Evolutionary conservation across 1,284 basidiomycete genomes (phyloP), one percentile per base, ranked within the genome.

Genomic region (Rhodotorula sp.): DNA sequence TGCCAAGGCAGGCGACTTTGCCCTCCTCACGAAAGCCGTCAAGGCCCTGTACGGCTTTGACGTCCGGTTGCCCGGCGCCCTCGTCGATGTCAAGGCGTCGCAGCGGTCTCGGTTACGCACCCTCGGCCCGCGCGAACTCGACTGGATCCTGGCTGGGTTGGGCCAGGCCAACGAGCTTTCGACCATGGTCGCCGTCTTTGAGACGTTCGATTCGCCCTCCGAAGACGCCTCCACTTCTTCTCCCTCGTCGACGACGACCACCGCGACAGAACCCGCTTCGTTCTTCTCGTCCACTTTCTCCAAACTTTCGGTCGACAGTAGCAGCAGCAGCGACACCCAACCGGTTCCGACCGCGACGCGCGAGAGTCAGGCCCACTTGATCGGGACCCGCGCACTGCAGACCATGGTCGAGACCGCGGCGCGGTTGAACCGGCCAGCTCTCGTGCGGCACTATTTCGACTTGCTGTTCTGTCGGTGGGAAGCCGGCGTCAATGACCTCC

Each of bases 391-490:
- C 21, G 73, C 75, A 4, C 62, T 76, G 52, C 51, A 58, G 14
- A 58, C 57, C 23, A n/a, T 76, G 46, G 63, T 76, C 57, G 58
- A 65, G 47, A 29, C 68, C 14, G 72, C 75, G 15, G 60, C 64
- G 23, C 54, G 68, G 7, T 62, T 70, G 47, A 62, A 54, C 18
- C 49, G 64, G 4, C 64, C 67, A 5, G 46, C 47, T 14, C 34
- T 76, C 62, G 67, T 54, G 31, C 48, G 73, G 21, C 72, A 74
- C 65, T 76, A 76, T 57, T 74, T 76, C n/a, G 64, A 74, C 46
- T 57, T 70, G 31, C 65, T 76, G 21, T 71, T 65, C 59, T 47
- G n/a, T 23, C 70, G 75, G 3, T 74, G 73, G 70, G 51, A 48
- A 3, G n/a, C 29, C 16, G 59, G 58, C n/a, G 47, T 67, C 16